These are phyloP conservation scores for Trichocladium uniseriatum DNA, from an alignment of 495 filamentous ascomycete species.

Conservation along the genomic window DNA sequence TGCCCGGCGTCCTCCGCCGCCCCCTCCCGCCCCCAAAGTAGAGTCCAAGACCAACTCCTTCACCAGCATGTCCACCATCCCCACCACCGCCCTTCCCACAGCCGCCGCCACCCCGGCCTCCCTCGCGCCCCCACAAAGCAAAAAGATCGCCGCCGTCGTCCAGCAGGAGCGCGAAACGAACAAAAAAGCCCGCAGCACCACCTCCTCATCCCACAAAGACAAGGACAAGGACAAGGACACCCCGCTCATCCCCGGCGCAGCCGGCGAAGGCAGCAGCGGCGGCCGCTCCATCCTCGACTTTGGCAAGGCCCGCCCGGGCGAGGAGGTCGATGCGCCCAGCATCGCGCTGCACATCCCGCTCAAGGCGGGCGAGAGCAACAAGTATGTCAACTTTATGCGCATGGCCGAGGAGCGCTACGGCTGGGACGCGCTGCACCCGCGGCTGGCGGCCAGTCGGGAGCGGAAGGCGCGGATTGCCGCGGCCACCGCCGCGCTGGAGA, in stretches of 20 bases:
- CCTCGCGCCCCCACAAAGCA: constrained; percentile 18
- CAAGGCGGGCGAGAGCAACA: constrained; percentile 61
- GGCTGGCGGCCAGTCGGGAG: constrained; percentile 72
- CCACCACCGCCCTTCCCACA: constrained; percentile 5
- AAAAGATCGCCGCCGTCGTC: constrained; percentile 26
- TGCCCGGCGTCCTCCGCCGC: constrained; percentile 25
- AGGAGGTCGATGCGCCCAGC: constrained; percentile 54
- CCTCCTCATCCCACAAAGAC: constrained; percentile 35
- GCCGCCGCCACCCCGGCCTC: constrained; percentile 3
- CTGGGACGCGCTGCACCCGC: constrained; percentile 85
- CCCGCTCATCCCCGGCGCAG: constrained; percentile 26
- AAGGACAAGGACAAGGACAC: constrained; percentile 33
- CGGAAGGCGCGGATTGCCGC: constrained; percentile 75
- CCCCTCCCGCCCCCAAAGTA: constrained; percentile 19
- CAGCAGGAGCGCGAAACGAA: constrained; percentile 27
- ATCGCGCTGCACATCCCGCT: constrained; percentile 79
- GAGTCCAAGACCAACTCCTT: constrained; percentile 30
- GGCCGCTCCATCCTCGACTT: constrained; percentile 46
- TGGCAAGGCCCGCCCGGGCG: constrained; percentile 38
- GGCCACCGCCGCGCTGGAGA: constrained; percentile 71
- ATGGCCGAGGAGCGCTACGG: constrained; percentile 90
- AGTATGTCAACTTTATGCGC: constrained; percentile 90
- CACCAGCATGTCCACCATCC: constrained; percentile 28
- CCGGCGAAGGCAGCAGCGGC: too few relatives aligned
- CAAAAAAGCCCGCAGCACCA: constrained; percentile 35